A percentile compares a stretch with the other conserved stretches of the same genome.
Evolutionary conservation across 2,329 filamentous ascomycete species (phyloP).

Genomic region (Talaromyces sp.): DNA sequence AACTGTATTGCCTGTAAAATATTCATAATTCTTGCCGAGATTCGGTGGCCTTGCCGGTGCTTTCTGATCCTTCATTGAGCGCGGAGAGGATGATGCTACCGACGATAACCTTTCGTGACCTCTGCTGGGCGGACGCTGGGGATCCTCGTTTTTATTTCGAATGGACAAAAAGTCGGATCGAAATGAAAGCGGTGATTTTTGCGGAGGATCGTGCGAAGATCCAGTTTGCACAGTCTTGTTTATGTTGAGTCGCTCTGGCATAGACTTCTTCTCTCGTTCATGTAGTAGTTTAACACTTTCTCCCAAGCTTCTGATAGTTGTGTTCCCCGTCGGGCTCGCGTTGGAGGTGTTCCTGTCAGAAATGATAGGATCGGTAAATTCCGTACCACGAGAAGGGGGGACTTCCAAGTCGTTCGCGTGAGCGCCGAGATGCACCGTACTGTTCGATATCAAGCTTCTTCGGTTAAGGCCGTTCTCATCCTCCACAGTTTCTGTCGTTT

Average conservation of each 20-base stretch:
- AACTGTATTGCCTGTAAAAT: slow-evolving; percentile 88
- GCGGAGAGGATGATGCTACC: slow-evolving; percentile 72
- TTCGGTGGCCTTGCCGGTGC: slow-evolving; percentile 33
- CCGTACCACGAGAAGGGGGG: slow-evolving; percentile 74
- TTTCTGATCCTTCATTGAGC: slow-evolving; percentile 48
- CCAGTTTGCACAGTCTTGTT: slow-evolving; percentile 58
- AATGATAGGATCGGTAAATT: slow-evolving; percentile 71
- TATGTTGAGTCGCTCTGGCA: slow-evolving; percentile 53
- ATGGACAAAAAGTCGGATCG: slow-evolving; percentile 69
- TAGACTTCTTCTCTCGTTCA: slow-evolving; percentile 44
- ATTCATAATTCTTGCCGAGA: slow-evolving; percentile 76
- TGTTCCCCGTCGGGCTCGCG: slow-evolving; percentile 64
- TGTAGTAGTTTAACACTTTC: slow-evolving; percentile 79
- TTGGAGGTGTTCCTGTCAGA: slow-evolving; percentile 70
- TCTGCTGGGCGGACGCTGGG: slow-evolving; percentile 55
- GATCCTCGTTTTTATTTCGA: slow-evolving; percentile 51
- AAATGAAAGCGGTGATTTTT: slow-evolving; percentile 72
- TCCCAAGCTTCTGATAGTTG: slow-evolving; percentile 61
- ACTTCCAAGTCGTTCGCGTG: slow-evolving; percentile 47
- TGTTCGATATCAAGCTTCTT: slow-evolving; percentile 58
- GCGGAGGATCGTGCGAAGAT: slow-evolving; percentile 56
- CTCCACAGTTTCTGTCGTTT: slow-evolving; percentile 41
- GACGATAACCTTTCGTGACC: slow-evolving; percentile 84
- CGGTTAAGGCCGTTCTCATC: slow-evolving; percentile 52
- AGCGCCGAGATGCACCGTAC: slow-evolving; percentile 36